Conservation (phyloP, 495 filamentous ascomycete genomes). For the Opeltia flavorubescens region DNA sequence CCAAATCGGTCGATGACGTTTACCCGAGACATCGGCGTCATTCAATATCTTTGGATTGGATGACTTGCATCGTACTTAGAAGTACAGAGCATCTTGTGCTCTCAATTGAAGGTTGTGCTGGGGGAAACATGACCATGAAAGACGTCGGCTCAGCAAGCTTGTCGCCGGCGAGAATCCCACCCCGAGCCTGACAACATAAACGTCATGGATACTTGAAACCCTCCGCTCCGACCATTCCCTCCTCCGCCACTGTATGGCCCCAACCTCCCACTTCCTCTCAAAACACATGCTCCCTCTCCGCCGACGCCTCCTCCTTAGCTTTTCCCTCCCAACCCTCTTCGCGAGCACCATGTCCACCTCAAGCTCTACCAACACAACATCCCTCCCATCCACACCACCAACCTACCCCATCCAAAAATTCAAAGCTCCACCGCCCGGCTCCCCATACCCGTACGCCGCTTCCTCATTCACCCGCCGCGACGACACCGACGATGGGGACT, state of each 20-base stretch:
- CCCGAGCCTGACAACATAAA: too few species aligned
- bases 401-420: slow-evolving; percentile 5
- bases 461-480: slow-evolving; percentile 24
- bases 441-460: slow-evolving; percentile 21
- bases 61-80: too few species aligned
- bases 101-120: too few species aligned
- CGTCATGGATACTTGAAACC: neutral
- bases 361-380: neutral
- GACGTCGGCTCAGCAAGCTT: too few species aligned
- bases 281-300: neutral
- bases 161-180: too few species aligned
- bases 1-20: too few species aligned
- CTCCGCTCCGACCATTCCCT: neutral
- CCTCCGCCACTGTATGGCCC: neutral
- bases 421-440: slow-evolving; percentile 12
- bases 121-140: too few species aligned
- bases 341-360: slow-evolving; percentile 9
- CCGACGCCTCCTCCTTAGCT: slow-evolving; percentile 3
- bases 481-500: slow-evolving; percentile 20
- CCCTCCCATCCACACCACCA: neutral
- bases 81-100: too few species aligned
- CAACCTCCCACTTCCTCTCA: neutral
- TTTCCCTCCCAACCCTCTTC: slow-evolving; percentile 12
- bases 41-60: too few species aligned
- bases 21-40: too few species aligned